Evolutionary conservation across 352 stramenopile species (phyloP).

Genomic region (Phytophthora vignae): DNA sequence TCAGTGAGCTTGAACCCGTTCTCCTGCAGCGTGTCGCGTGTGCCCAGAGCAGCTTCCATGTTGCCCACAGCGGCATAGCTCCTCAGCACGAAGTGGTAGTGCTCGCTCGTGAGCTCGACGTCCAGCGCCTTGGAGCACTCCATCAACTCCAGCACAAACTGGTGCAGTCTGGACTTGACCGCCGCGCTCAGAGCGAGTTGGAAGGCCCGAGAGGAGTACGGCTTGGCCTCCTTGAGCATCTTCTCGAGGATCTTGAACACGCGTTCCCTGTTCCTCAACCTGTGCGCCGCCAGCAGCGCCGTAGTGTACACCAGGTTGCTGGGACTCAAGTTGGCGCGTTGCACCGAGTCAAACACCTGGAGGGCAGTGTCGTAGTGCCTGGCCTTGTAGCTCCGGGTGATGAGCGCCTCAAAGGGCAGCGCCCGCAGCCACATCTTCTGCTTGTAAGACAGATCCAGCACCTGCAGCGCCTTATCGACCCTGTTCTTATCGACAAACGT

Average conservation of each 20-base stretch:
- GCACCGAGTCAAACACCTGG: slow-evolving; percentile 72
- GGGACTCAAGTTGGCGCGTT: slow-evolving; percentile 60
- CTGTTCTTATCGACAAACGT: slow-evolving; percentile 46
- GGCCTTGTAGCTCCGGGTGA: slow-evolving; percentile 65
- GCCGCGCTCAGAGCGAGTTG: slow-evolving; percentile 59
- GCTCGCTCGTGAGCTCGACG: slow-evolving; percentile 64
- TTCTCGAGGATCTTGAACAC: slow-evolving; percentile 10
- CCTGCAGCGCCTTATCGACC: slow-evolving; percentile 49
- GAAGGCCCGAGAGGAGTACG: slow-evolving; percentile 9
- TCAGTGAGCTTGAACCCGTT: slow-evolving; percentile 61
- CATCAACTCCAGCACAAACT: slow-evolving; percentile 79
- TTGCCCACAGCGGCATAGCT: slow-evolving; percentile 68
- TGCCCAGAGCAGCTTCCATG: slow-evolving; percentile 58
- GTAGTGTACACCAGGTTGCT: slow-evolving; percentile 74
- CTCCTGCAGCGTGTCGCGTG: slow-evolving; percentile 59
- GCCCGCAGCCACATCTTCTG: slow-evolving; percentile 57
- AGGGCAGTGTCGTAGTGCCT: slow-evolving; percentile 61
- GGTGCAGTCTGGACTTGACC: slow-evolving; percentile 68
- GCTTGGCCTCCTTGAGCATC: slow-evolving; percentile 21
- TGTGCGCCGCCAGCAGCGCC: slow-evolving; percentile 20
- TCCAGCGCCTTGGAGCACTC: slow-evolving; percentile 66
- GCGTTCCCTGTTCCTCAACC: neutral
- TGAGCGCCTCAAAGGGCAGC: slow-evolving; percentile 63
- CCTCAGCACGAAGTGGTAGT: slow-evolving; percentile 81
- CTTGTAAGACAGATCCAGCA: slow-evolving; percentile 57